Conservation (phyloP, 2,329 filamentous ascomycete species). For the Fusarium miscanthi region DNA sequence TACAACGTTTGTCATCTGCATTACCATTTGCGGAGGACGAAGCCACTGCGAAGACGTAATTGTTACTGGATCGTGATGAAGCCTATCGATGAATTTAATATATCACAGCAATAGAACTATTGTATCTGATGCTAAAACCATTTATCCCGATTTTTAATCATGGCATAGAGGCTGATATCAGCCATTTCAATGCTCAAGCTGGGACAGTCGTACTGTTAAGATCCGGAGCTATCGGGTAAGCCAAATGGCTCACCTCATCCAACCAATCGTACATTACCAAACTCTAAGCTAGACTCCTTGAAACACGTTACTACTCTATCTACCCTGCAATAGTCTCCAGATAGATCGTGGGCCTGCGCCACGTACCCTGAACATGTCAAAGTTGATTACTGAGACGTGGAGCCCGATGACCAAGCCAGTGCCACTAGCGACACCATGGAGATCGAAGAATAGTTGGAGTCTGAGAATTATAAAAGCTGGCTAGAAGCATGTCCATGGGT, state of each 20-base stretch:
- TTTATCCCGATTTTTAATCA: background rate
- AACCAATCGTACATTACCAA: background rate
- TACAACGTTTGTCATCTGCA: background rate
- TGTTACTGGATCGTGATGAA: fast-evolving
- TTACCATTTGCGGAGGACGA: fast-evolving
- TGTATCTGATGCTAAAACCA: fast-evolving
- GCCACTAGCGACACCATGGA: background rate
- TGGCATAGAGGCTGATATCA: fast-evolving
- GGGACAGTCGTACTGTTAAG: fast-evolving
- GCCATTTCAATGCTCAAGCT: fast-evolving
- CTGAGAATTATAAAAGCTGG: background rate
- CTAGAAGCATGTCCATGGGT: fast-evolving
- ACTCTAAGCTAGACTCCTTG: fast-evolving
- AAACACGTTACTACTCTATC: fast-evolving
- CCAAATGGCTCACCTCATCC: slow-evolving; percentile 3
- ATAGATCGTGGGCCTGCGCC: too few species aligned
- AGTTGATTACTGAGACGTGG: background rate
- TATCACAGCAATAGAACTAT: fast-evolving
- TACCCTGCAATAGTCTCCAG: fast-evolving
- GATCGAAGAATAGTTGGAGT: background rate
- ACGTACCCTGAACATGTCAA: background rate
- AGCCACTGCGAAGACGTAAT: fast-evolving
- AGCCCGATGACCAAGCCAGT: background rate
- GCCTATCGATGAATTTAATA: fast-evolving
- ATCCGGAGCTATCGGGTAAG: fast-evolving